phyloP scores from a whole-genome alignment of 805 yeast species.

The Teunomyces gatunensis region DNA sequence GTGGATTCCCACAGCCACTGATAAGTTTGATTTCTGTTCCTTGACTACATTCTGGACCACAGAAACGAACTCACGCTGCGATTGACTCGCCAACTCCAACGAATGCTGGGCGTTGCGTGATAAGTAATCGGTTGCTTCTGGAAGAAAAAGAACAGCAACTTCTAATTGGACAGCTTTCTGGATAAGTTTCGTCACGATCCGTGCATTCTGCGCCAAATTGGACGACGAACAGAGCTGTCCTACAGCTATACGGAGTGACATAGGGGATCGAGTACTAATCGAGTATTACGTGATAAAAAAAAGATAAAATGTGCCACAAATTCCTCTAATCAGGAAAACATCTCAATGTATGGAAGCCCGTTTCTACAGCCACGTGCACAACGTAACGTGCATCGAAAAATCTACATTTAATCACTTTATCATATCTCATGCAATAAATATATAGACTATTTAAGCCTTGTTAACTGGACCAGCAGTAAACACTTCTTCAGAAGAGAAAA shows the following conservation, averaged over 20 bases:
- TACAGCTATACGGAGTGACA: slow-evolving; percentile 51
- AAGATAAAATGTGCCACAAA: not conserved
- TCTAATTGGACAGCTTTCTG: slow-evolving; percentile 58
- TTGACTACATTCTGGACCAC: slow-evolving; percentile 48
- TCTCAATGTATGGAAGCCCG: too few relatives aligned
- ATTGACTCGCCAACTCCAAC: slow-evolving; percentile 47
- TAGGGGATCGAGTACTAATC: not conserved
- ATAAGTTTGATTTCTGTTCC: slow-evolving; percentile 39
- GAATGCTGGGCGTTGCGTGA: slow-evolving; percentile 70
- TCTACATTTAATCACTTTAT: too few relatives aligned
- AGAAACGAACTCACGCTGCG: slow-evolving; percentile 37
- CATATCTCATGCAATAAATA: not conserved
- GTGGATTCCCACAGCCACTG: slow-evolving; percentile 85
- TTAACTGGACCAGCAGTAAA: slow-evolving; percentile 45
- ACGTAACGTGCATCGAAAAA: too few relatives aligned
- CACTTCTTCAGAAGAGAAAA: slow-evolving; percentile 40
- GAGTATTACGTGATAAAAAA: not conserved
- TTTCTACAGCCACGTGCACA: too few relatives aligned
- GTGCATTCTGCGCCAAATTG: slow-evolving; percentile 56
- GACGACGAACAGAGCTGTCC: slow-evolving; percentile 84
- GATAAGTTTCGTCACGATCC: slow-evolving; percentile 57
- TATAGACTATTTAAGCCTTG: slow-evolving; percentile 14
- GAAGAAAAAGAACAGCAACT: slow-evolving; percentile 74
- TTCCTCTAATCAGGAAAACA: not conserved
- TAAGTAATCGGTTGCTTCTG: slow-evolving; percentile 91